Evolutionary conservation across 768 basidiomycete species (phyloP).

Genomic region (Stropharia rugosoannulata): DNA sequence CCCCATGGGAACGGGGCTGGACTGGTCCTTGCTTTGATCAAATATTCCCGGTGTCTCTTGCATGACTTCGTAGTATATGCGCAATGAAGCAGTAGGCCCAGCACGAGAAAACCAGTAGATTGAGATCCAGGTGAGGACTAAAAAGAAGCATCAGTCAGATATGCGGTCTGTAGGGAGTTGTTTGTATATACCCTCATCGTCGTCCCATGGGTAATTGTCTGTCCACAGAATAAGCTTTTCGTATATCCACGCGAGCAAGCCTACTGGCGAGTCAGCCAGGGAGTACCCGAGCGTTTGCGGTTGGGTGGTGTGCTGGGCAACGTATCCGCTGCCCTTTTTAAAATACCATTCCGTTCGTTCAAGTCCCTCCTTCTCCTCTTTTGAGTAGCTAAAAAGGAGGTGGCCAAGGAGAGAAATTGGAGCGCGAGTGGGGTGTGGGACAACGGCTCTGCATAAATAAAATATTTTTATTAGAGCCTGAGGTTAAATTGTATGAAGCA

Average conservation of each 20-base stretch:
- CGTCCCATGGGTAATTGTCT: constrained; percentile 1
- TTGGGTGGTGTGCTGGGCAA: background rate
- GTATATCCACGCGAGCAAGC: constrained; percentile 3
- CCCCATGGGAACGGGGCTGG: constrained; percentile 40
- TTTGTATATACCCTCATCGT: background rate
- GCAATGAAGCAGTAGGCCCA: background rate
- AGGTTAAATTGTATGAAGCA: background rate
- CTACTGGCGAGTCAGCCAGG: constrained; percentile 1
- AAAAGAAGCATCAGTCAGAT: constrained; percentile 10
- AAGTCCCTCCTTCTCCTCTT: background rate
- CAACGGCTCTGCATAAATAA: constrained; percentile 15
- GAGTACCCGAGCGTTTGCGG: constrained; percentile 2
- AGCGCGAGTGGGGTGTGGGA: constrained; percentile 22
- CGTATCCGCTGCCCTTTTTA: background rate
- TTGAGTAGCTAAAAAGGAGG: background rate
- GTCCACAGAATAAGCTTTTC: constrained; percentile 2
- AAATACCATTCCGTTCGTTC: background rate
- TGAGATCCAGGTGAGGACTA: constrained; percentile 5
- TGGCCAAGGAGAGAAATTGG: constrained; percentile 9
- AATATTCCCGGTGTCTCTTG: constrained; percentile 14
- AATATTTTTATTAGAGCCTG: constrained; percentile 3
- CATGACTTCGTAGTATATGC: constrained; percentile 39
- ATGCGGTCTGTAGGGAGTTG: too few species aligned
- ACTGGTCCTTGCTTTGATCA: constrained; percentile 3
- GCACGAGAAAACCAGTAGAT: constrained; percentile 4